Base-by-base conservation (phyloP, 306 rosid genomes). In the Cucurbita argyrosperma region DNA sequence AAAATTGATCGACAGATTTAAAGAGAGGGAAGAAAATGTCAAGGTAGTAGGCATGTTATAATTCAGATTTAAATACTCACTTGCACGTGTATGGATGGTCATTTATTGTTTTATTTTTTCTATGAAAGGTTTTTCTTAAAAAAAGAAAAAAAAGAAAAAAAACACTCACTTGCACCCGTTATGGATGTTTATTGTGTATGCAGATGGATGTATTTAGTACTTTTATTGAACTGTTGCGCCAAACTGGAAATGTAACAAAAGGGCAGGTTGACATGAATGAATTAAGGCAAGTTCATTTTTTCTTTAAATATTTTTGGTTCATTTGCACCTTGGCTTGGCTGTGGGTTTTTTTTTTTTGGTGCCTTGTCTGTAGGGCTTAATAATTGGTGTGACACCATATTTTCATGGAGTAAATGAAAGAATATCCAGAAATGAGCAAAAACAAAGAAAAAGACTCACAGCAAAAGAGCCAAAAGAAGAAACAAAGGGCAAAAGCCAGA, bases 121-220 rank as follows among this genome's bases (percentile, higher is more conserved):
- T 30, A 30, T 30, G 35, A 30, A 30, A 30, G 35, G 3, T 30
- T 30, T 30, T 30, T 30, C 35, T 30, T 2, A 2, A 30, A 30
- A 30, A 30, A 30, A 30, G 2, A 30, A 30, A 30, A 26, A 26
- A 30, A 30, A 30, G 2, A 30, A 30, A 30, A 30, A 30, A 30
- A 26, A 26, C 3, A 26, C 35, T 30, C 35, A 30, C 35, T 30
- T 35, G 42, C 57, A 56, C 37, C 16, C 7, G n/a, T 72, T 37
- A 64, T 21, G 67, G 67, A 84, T 82, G 61, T 80, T 73, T 78
- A 71, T 84, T 82, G 47, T 79, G 45, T 78, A 77, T 79, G 86
- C 89, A 95, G 99, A 95, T 95, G 96, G 99, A 95, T 80, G 87
- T 95, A 71, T 95, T 95, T 77, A 95, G 81, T 81, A 91, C 99